Evolutionary conservation across 2,329 filamentous ascomycete species (phyloP).

Genomic region (Ceratocystis ficicola): DNA sequence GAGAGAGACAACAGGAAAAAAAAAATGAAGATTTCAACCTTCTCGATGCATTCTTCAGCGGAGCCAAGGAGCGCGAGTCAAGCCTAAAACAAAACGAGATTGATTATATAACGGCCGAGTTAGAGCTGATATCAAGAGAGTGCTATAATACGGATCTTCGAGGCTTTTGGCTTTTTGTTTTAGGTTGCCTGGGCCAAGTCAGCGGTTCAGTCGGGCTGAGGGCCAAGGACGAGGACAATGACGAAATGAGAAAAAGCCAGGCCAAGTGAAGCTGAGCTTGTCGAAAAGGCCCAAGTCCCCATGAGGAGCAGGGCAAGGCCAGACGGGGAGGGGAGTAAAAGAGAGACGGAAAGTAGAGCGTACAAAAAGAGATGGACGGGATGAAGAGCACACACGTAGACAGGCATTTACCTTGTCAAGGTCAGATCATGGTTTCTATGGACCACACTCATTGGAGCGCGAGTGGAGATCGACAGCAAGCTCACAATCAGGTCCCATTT

Average conservation of each 20-base stretch:
- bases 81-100: not conserved
- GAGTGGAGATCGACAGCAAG: conserved; percentile 1
- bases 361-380: not conserved
- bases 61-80: not conserved
- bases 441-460: not conserved
- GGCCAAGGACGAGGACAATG: not conserved
- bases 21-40: not conserved
- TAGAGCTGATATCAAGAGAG: not conserved
- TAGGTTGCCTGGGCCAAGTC: not conserved
- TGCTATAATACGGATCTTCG: not conserved
- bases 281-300: not conserved
- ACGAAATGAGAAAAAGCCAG: not conserved
- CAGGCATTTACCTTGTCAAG: conserved; percentile 10
- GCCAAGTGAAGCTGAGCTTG: not conserved
- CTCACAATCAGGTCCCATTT: not conserved
- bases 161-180: not conserved
- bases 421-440: not conserved
- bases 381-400: not conserved
- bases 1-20: not conserved
- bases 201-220: not conserved
- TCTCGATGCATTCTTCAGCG: not conserved
- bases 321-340: not conserved
- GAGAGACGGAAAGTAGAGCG: not conserved
- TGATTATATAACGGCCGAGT: not conserved
- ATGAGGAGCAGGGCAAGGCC: not conserved